Base-by-base conservation (phyloP, 176 grass and related monocot genomes). In the Carex littledalei region DNA sequence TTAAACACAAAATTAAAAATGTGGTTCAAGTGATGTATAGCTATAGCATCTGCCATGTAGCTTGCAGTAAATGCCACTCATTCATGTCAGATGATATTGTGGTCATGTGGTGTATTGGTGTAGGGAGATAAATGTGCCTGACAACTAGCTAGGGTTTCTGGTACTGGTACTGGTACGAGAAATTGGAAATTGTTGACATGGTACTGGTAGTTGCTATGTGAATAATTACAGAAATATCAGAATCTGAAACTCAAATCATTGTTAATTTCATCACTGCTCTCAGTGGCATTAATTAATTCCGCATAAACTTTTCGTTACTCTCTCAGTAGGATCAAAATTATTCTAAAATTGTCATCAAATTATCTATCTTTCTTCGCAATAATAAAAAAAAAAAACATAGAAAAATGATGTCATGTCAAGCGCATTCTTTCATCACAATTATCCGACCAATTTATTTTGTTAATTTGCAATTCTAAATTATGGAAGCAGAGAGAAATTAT, bases 11-110 rank as follows among this genome's bases (percentile, higher is more conserved):
- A 32, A 35, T 35, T 35, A 66, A 32, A 32, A 34, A 26, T 67
- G 63, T 16, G n/a, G 63, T 34, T 34, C 11, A 16, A 67, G 1
- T 32, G 63, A 29, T 14, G 26, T 32, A 34, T 67, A 13, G 24
- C 12, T 32, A 34, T 67, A 13, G 24, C 12, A 73, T 73, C 16
- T 49, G 37, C 67, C 7, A 70, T 71, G 37, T 39, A 39, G 37
- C 13, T 71, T 71, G 45, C 45, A 76, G 5, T 76, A 76, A 76
- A 76, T 76, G 71, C 71, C 20, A 76, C 71, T 73, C 69, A 21
- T 45, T 76, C 45, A 29, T 76, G 71, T 76, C 71, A 76, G 71
- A 50, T 53, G 0, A 13, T 26, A 29, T 29, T 53, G 47, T 53
- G n/a, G n/a, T n/a, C n/a, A n/a, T n/a, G n/a, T n/a, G 47, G n/a